A percentile compares a stretch with the other conserved stretches of the same genome.
Conservation (phyloP, 148 eudicot genomes). For the Rhododendron griersonianum region DNA sequence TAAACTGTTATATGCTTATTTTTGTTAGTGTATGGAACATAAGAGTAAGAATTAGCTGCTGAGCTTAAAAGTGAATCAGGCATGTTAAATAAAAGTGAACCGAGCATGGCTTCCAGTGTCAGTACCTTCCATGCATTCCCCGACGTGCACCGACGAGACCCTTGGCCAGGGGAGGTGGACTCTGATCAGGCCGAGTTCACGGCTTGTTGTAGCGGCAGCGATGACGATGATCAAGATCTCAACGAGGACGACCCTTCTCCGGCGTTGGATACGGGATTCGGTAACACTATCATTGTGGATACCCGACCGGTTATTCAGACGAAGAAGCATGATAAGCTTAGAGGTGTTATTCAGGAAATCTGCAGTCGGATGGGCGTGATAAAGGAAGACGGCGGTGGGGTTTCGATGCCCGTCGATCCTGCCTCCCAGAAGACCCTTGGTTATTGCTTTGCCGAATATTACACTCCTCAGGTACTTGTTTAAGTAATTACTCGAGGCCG, state of each 20-base stretch:
- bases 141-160: too few species aligned
- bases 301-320: conserved; percentile 66
- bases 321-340: conserved; percentile 76
- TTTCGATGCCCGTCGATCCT: conserved; percentile 80
- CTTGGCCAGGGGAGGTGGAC: too few species aligned
- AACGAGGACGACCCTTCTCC: conserved; percentile 33
- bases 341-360: conserved; percentile 65
- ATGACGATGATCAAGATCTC: conserved; percentile 49
- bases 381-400: conserved; percentile 51
- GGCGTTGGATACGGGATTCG: conserved; percentile 63
- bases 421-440: conserved; percentile 58
- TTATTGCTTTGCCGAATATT: conserved; percentile 72
- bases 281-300: conserved; percentile 69
- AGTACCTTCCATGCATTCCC: too few species aligned
- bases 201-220: too few species aligned
- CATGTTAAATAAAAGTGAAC: too few species aligned
- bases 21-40: too few species aligned
- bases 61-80: too few species aligned
- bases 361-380: conserved; percentile 65
- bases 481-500: too few species aligned
- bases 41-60: too few species aligned
- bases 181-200: too few species aligned
- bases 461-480: conserved; percentile 71
- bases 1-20: too few species aligned
- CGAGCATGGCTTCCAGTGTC: too few species aligned